Conservation (phyloP, 257 asterid species). For the Salvia rosmarinus region DNA sequence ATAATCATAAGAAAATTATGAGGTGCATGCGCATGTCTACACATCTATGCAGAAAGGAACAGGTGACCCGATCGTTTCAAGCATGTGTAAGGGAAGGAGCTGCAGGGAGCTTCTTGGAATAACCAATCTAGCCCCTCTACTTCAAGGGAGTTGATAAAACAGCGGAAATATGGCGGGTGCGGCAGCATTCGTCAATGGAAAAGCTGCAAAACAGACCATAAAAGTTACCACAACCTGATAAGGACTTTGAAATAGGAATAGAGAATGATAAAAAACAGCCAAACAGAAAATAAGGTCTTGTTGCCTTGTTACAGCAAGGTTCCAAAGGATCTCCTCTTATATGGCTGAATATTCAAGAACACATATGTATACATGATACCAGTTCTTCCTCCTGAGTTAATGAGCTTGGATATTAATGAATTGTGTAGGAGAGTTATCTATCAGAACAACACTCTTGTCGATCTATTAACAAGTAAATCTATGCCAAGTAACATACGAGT, state of each 20-base stretch:
- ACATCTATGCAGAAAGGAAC: conserved; percentile 19
- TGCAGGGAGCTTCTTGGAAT: not conserved
- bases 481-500: not conserved
- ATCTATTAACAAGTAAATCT: not conserved
- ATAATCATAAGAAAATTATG: not conserved
- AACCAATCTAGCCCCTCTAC: not conserved
- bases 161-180: too few species aligned
- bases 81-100: not conserved
- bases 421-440: not conserved
- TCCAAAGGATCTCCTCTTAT: not conserved
- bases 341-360: not conserved
- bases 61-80: not conserved
- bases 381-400: not conserved
- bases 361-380: not conserved
- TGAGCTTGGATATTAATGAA: not conserved
- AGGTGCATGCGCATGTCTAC: not conserved
- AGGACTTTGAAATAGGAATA: not conserved
- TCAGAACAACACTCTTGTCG: not conserved
- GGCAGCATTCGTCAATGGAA: not conserved
- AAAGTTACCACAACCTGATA: not conserved
- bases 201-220: conserved; percentile 28
- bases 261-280: not conserved
- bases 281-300: not conserved
- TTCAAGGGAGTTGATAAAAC: not conserved
- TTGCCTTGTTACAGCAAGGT: not conserved